Percentiles rank a stretch among this genome's conserved stretches.
phyloP scores from a whole-genome alignment of 176 grass and related monocot genomes.

The Miscanthus lutarioriparius region DNA sequence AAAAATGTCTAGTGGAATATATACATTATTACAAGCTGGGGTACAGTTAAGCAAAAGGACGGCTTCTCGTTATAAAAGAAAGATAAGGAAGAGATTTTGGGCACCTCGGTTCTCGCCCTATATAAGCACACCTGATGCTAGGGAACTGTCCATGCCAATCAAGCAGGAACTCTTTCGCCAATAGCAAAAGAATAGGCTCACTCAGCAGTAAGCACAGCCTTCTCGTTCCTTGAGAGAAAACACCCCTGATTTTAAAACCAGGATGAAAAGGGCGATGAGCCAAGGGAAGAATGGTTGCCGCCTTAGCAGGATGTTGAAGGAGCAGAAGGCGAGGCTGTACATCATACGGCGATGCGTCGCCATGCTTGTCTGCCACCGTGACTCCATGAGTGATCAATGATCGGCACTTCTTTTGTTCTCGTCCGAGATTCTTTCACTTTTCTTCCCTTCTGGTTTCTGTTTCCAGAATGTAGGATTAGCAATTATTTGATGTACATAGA shows the following conservation, averaged over 20 bases:
- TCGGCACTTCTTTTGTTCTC: not conserved
- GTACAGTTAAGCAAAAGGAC: not conserved
- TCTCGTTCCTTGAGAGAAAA: not conserved
- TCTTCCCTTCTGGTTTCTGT: too few species aligned
- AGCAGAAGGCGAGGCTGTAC: constrained; percentile 52
- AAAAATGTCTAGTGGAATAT: not conserved
- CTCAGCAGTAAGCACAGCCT: not conserved
- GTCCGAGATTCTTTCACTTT: not conserved
- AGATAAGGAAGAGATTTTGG: too few species aligned
- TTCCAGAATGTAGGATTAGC: not conserved
- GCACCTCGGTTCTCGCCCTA: not conserved
- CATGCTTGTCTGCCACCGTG: constrained; percentile 42
- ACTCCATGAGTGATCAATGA: constrained; percentile 7
- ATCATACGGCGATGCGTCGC: constrained; percentile 46
- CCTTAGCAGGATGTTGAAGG: constrained; percentile 31
- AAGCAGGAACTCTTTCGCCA: not conserved
- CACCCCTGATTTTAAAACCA: too few species aligned
- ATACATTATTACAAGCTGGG: not conserved
- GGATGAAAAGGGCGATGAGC: too few species aligned
- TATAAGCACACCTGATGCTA: constrained; percentile 31
- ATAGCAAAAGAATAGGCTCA: not conserved
- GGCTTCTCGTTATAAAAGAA: not conserved
- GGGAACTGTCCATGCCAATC: not conserved
- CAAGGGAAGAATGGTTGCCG: too few species aligned
- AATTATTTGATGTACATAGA: constrained; percentile 21